Conservation (phyloP, 306 rosid genomes). For the Gastrolobium villosum region DNA sequence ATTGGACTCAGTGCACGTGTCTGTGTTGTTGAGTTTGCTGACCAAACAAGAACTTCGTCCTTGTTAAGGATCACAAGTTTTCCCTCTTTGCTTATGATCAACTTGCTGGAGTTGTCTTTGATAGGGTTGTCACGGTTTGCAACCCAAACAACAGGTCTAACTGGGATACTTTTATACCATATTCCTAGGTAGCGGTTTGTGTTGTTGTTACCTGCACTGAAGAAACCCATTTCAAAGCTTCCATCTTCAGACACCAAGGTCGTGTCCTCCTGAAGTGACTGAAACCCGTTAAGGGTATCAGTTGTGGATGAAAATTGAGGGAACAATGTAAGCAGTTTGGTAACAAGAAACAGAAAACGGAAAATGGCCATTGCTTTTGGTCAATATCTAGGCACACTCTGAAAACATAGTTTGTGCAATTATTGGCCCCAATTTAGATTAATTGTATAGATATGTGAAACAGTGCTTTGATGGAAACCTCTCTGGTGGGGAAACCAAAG, state of each 20-base stretch:
- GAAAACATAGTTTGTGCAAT: background rate
- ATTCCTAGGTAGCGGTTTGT: constrained; percentile 58
- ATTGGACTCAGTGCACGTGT: background rate
- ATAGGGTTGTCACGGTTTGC: constrained; percentile 59
- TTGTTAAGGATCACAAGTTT: constrained; percentile 37
- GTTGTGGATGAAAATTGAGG: constrained; percentile 21
- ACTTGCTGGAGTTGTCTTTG: constrained; percentile 46
- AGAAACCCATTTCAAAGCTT: constrained; percentile 67
- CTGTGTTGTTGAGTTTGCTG: constrained; percentile 26
- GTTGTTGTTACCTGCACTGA: constrained; percentile 53
- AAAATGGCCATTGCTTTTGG: background rate
- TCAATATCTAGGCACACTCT: background rate
- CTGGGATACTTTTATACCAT: constrained; percentile 53
- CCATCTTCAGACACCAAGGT: constrained; percentile 56
- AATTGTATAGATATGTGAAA: too few species aligned
- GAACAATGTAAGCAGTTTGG: constrained; percentile 6
- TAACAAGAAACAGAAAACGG: background rate
- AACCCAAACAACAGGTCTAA: constrained; percentile 57
- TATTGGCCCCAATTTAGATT: too few species aligned
- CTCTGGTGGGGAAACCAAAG: background rate
- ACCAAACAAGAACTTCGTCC: constrained; percentile 52
- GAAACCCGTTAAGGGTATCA: constrained; percentile 46
- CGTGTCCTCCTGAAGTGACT: constrained; percentile 46
- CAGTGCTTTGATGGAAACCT: background rate
- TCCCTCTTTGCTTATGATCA: constrained; percentile 40